phyloP scores from a whole-genome alignment of 345 rosid species.

The Eucalyptus viminalis region DNA sequence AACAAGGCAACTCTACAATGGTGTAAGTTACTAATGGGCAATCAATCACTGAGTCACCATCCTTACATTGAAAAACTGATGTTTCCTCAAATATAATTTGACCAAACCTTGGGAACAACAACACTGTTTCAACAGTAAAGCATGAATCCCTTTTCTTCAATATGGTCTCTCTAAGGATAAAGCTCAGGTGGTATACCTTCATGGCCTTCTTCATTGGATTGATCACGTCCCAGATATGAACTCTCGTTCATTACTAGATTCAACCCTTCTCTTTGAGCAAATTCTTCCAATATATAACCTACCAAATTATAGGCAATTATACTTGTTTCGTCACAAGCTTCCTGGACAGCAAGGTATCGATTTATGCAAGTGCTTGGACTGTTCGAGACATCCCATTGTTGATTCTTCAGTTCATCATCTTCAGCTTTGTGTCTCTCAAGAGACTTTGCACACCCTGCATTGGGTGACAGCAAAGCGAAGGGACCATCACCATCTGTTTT shows the following conservation, averaged over 20 bases:
- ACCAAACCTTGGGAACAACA: not conserved
- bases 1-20: not conserved
- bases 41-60: not conserved
- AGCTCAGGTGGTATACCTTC: conserved; percentile 16
- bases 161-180: not conserved
- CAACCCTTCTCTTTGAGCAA: conserved; percentile 27
- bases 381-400: conserved; percentile 1
- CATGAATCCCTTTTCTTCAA: not conserved
- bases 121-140: not conserved
- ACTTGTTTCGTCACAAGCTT: conserved; percentile 58
- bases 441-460: not conserved
- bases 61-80: not conserved
- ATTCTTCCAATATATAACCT: conserved; percentile 38
- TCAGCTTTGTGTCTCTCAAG: conserved; percentile 11
- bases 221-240: conserved; percentile 37
- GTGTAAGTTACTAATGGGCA: not conserved
- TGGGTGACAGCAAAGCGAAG: not conserved
- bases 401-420: not conserved
- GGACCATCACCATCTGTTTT: not conserved
- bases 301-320: conserved; percentile 57
- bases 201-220: conserved; percentile 13
- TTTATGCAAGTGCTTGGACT: conserved; percentile 14
- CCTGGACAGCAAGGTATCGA: conserved; percentile 64
- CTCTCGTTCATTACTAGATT: conserved; percentile 13
- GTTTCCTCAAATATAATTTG: not conserved